phyloP scores from a whole-genome alignment of 2,329 filamentous ascomycete species.

The Teratosphaeria gauchensis region DNA sequence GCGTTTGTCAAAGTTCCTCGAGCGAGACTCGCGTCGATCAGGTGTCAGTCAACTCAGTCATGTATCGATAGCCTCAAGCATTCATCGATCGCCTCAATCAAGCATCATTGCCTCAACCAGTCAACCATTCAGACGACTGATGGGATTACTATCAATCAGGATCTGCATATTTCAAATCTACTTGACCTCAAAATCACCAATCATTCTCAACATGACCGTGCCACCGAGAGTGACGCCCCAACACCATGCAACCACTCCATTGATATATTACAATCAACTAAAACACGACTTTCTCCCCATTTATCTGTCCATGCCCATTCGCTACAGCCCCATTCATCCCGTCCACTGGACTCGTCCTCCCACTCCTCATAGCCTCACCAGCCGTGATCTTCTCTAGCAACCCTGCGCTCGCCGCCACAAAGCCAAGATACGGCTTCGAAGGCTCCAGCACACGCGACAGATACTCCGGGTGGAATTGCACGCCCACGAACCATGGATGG shows the following conservation, averaged over 20 bases:
- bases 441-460: conserved; percentile 64
- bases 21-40: not conserved
- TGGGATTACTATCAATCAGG: not conserved
- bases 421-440: conserved; percentile 69
- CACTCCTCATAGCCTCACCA: not conserved
- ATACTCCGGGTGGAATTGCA: conserved; percentile 88
- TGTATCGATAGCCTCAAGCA: not conserved
- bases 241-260: not conserved
- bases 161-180: not conserved
- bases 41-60: not conserved
- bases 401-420: conserved; percentile 68
- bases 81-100: not conserved
- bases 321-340: not conserved
- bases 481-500: conserved; percentile 75
- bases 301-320: conserved; percentile 3
- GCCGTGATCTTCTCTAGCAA: conserved; percentile 44
- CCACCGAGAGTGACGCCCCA: not conserved
- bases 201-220: not conserved
- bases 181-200: not conserved
- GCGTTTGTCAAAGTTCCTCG: not conserved
- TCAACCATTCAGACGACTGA: not conserved
- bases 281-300: conserved; percentile 5
- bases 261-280: not conserved
- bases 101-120: not conserved
- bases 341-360: not conserved